These are phyloP conservation scores for Extremus antarcticus DNA, from an alignment of 495 filamentous ascomycete species.

Conservation along the genomic window DNA sequence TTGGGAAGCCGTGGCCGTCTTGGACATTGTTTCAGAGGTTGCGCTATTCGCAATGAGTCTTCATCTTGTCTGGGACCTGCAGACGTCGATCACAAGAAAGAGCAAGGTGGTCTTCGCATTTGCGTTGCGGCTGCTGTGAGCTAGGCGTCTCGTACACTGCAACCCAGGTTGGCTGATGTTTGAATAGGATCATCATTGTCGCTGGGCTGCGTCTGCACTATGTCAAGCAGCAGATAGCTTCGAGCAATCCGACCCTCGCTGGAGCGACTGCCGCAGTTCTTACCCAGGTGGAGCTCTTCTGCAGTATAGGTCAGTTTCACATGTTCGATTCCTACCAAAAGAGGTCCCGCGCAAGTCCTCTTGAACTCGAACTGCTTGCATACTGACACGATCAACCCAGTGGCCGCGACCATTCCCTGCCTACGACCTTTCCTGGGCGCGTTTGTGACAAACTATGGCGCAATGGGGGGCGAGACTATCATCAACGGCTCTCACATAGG, in stretches of 20 bases:
- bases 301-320: no score
- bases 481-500: not conserved
- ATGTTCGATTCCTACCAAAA: no score
- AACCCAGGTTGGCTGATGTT: not conserved
- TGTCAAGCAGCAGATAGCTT: no score
- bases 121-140: not conserved
- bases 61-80: constrained; percentile 16
- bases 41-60: constrained; percentile 9
- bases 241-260: no score
- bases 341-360: no score
- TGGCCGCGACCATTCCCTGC: not conserved
- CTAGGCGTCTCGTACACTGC: not conserved
- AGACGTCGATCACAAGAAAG: constrained; percentile 10
- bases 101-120: not conserved
- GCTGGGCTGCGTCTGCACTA: no score
- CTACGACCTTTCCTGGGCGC: not conserved
- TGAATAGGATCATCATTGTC: no score
- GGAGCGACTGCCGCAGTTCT: not conserved
- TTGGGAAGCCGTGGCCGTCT: constrained; percentile 11
- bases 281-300: not conserved
- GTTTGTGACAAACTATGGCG: not conserved
- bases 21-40: constrained; percentile 15
- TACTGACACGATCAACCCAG: no score
- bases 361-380: no score
- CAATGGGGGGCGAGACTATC: no score